phyloP scores from a whole-genome alignment of 768 basidiomycete species.

The Panaeolus papilionaceus region DNA sequence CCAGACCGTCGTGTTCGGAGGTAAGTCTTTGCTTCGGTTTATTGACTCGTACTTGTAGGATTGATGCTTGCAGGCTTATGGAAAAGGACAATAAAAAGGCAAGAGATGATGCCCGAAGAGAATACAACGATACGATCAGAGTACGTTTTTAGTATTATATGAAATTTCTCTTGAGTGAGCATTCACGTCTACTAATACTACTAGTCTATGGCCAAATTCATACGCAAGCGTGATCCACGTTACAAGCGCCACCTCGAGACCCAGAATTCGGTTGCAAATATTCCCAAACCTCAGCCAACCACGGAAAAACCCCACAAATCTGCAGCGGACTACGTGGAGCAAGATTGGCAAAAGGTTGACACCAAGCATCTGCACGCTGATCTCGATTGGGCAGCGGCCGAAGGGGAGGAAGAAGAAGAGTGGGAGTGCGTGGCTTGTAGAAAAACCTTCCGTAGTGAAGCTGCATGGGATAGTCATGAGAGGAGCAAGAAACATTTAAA shows the following conservation, averaged over 20 bases:
- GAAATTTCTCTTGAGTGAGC: neutral
- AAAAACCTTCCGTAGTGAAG: slow-evolving; percentile 89
- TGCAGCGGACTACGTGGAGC: slow-evolving; percentile 69
- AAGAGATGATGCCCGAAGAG: slow-evolving; percentile 83
- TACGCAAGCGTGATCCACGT: slow-evolving; percentile 89
- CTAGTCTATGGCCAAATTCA: slow-evolving; percentile 76
- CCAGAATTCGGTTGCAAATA: slow-evolving; percentile 41
- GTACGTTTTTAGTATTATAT: slow-evolving; percentile 50
- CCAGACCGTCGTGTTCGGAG: slow-evolving; percentile 87
- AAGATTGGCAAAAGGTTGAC: slow-evolving; percentile 86
- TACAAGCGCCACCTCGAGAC: slow-evolving; percentile 72
- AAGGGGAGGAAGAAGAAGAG: slow-evolving; percentile 75
- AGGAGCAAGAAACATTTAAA: slow-evolving; percentile 93
- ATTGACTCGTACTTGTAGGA: slow-evolving; percentile 5
- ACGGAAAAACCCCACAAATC: slow-evolving; percentile 34
- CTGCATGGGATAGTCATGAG: slow-evolving; percentile 96
- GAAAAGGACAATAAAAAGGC: slow-evolving; percentile 96
- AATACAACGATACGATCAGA: slow-evolving; percentile 91
- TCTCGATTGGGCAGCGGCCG: slow-evolving; percentile 77
- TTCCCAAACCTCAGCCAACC: slow-evolving; percentile 33
- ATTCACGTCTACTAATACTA: slow-evolving; percentile 31
- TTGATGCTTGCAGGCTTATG: slow-evolving; percentile 65
- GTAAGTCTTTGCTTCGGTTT: slow-evolving; percentile 38
- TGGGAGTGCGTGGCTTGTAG: slow-evolving; percentile 97
- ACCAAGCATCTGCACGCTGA: slow-evolving; percentile 54